phyloP scores from a whole-genome alignment of 208 protist species.

The Crithidia fasciculata region DNA sequence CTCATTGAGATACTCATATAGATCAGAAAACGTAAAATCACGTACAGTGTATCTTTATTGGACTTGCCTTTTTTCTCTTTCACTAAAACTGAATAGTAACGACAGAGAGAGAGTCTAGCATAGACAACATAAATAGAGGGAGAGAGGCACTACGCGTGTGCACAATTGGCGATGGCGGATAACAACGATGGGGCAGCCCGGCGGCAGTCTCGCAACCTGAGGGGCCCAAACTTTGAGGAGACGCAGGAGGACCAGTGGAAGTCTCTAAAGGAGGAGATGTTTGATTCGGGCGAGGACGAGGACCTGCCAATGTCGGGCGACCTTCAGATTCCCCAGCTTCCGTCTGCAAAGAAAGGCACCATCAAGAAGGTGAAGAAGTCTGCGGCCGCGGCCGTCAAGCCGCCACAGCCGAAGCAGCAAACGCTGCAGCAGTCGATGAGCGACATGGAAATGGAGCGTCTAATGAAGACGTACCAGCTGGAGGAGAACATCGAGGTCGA shows the following conservation, averaged over 20 bases:
- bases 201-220: slow-evolving; percentile 7
- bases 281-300: slow-evolving; percentile 58
- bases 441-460: slow-evolving; percentile 67
- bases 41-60: too few species aligned
- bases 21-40: too few species aligned
- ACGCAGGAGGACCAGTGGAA: slow-evolving; percentile 68
- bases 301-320: slow-evolving; percentile 33
- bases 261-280: slow-evolving; percentile 54
- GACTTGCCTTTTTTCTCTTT: too few species aligned
- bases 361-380: slow-evolving; percentile 17
- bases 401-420: slow-evolving; percentile 59
- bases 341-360: slow-evolving; percentile 38
- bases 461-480: slow-evolving; percentile 56
- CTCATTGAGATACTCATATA: too few species aligned
- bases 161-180: slow-evolving; percentile 16
- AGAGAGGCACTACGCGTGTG: background rate
- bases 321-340: slow-evolving; percentile 30
- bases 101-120: too few species aligned
- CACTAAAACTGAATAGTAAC: too few species aligned
- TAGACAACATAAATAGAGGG: too few species aligned
- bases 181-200: background rate
- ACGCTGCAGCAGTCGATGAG: slow-evolving; percentile 70
- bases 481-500: slow-evolving; percentile 47
- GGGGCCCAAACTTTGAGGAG: slow-evolving; percentile 34
- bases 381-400: slow-evolving; percentile 12